A percentile compares a stretch with the other conserved stretches of the same genome.
Conservation (phyloP, 768 basidiomycete species). For the Podaxis rugospora region DNA sequence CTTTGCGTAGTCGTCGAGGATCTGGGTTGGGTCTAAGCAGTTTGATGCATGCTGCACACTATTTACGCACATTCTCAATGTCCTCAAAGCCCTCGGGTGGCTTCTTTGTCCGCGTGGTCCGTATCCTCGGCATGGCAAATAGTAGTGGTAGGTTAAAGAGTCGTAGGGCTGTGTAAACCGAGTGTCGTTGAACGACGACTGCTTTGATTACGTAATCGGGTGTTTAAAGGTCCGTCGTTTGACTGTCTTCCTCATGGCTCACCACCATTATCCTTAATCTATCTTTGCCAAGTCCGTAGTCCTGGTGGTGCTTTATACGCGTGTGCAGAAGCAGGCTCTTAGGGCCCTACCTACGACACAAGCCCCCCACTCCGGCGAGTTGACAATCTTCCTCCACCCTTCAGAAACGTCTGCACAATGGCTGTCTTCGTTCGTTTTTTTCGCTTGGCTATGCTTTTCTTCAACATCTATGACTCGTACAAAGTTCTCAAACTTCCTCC, state of each 20-base stretch:
- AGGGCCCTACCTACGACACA: neutral
- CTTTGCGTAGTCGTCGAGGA: slow-evolving; percentile 97
- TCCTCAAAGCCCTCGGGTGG: slow-evolving; percentile 97
- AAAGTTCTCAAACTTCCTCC: slow-evolving; percentile 73
- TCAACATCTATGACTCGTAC: slow-evolving; percentile 82
- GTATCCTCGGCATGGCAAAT: slow-evolving; percentile 84
- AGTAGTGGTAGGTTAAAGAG: neutral
- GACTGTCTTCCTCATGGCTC: neutral
- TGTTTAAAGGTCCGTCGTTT: neutral
- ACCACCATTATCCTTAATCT: slow-evolving; percentile 5
- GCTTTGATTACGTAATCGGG: slow-evolving; percentile 19
- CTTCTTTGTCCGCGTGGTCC: slow-evolving; percentile 86
- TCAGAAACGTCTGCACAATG: slow-evolving; percentile 37
- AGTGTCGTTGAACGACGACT: neutral
- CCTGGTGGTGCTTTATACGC: slow-evolving; percentile 5
- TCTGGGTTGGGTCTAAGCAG: slow-evolving; percentile 36
- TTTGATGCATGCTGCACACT: neutral
- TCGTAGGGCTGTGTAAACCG: neutral
- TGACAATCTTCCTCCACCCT: neutral
- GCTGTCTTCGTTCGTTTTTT: slow-evolving; percentile 64
- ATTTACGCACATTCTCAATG: slow-evolving; percentile 64
- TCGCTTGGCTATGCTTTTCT: slow-evolving; percentile 64
- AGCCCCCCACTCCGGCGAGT: slow-evolving; percentile 13
- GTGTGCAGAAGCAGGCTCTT: slow-evolving; percentile 15
- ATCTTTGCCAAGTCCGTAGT: slow-evolving; percentile 4